Evolutionary conservation across 1,284 basidiomycete species (phyloP).

Genomic region (Ceratobasidium sp.): DNA sequence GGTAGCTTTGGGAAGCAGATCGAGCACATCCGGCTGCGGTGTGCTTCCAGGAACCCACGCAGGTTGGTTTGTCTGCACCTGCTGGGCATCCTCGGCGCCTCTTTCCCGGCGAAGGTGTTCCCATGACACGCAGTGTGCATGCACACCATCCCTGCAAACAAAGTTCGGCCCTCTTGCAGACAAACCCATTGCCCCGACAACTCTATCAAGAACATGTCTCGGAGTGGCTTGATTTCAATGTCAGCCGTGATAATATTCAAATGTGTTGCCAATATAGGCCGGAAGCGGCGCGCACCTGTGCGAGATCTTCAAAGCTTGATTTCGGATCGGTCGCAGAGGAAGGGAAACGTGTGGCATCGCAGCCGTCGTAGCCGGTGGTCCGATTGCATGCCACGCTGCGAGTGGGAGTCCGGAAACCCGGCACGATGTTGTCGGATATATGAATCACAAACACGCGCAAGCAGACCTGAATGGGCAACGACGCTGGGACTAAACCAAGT

Average conservation of each 20-base stretch:
- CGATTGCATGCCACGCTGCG: conserved; percentile 38
- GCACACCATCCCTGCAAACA: conserved; percentile 18
- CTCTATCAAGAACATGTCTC: conserved; percentile 41
- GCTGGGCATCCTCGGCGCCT: conserved; percentile 39
- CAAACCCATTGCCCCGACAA: conserved; percentile 40
- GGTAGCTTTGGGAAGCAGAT: conserved; percentile 37
- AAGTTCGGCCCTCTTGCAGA: conserved; percentile 10
- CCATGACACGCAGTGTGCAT: conserved; percentile 40
- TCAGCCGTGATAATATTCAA: conserved; percentile 35
- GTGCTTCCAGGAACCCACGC: conserved; percentile 12
- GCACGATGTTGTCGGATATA: conserved; percentile 44
- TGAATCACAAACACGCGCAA: conserved; percentile 40
- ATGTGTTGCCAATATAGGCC: conserved; percentile 29
- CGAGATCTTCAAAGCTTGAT: conserved; percentile 41
- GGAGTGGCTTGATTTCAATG: conserved; percentile 31
- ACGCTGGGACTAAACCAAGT: conserved; percentile 36
- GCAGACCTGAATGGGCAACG: conserved; percentile 34
- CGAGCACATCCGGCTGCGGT: conserved; percentile 27
- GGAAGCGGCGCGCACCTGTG: conserved; percentile 30
- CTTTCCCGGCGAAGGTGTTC: conserved; percentile 42
- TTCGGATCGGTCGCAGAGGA: conserved; percentile 33
- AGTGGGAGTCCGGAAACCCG: conserved; percentile 34
- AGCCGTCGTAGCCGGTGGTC: conserved; percentile 31
- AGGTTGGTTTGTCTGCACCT: conserved; percentile 5
- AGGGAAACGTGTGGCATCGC: conserved; percentile 43